phyloP scores from a whole-genome alignment of 2,329 filamentous ascomycete species.

The Claviceps sp. region DNA sequence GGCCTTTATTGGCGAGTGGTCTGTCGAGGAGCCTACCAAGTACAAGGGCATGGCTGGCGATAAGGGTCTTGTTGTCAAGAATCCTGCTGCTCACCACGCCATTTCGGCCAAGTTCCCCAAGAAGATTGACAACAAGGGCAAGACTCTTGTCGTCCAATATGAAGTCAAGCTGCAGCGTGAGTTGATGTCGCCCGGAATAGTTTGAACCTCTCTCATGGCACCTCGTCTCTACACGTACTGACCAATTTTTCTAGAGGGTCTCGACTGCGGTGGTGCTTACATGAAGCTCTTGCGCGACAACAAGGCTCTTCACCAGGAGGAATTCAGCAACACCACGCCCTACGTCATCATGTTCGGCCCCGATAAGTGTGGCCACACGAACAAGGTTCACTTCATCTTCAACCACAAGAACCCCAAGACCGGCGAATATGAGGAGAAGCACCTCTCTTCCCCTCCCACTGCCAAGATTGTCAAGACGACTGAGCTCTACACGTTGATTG shows the following conservation, averaged over 20 bases:
- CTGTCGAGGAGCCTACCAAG: slow-evolving; percentile 84
- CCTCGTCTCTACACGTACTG: not conserved
- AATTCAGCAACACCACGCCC: slow-evolving; percentile 94
- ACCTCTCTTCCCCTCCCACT: slow-evolving; percentile 69
- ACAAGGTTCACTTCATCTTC: slow-evolving; percentile 99
- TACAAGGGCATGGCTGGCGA: slow-evolving; percentile 90
- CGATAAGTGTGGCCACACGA: slow-evolving; percentile 97
- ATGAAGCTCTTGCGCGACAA: slow-evolving; percentile 98
- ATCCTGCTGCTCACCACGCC: slow-evolving; percentile 93
- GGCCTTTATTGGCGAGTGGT: slow-evolving; percentile 49
- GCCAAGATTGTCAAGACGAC: slow-evolving; percentile 85
- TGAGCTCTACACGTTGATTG: slow-evolving; percentile 90
- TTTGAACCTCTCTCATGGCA: too few relatives aligned
- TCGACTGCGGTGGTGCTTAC: slow-evolving; percentile 97
- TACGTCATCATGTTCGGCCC: slow-evolving; percentile 99
- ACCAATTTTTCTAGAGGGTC: slow-evolving; percentile 48
- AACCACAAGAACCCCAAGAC: slow-evolving; percentile 99
- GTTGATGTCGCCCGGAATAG: slow-evolving; percentile 15
- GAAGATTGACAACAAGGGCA: slow-evolving; percentile 93
- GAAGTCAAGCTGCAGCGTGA: slow-evolving; percentile 97
- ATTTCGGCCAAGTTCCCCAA: slow-evolving; percentile 98
- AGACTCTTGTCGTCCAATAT: slow-evolving; percentile 95
- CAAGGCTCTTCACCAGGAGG: slow-evolving; percentile 89
- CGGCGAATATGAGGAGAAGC: slow-evolving; percentile 99
- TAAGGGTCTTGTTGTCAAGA: slow-evolving; percentile 96